Percentiles rank a stretch among this genome's conserved stretches.
Evolutionary conservation across 176 grass and related monocot species (phyloP).

Genomic region (Avena eriantha): DNA sequence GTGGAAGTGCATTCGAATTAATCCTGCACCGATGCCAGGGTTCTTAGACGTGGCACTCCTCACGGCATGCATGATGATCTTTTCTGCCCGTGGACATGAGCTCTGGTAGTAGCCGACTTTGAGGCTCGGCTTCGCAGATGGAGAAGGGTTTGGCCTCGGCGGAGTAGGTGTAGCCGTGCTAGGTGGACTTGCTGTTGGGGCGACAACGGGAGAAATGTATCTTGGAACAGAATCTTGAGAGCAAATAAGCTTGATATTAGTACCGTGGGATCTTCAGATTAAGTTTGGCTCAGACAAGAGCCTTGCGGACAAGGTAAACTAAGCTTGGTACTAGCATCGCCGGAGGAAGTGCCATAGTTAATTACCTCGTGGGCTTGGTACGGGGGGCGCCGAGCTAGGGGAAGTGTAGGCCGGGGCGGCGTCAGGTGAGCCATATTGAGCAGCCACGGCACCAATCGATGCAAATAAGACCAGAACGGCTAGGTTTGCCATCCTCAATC

Average conservation of each 20-base stretch:
- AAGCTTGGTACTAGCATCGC: too few species aligned
- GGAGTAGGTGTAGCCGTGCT: too few species aligned
- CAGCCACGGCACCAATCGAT: background rate
- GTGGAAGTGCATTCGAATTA: slow-evolving; percentile 71
- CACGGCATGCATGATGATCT: slow-evolving; percentile 34
- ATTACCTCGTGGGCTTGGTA: background rate
- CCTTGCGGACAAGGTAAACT: too few species aligned
- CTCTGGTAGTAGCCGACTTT: slow-evolving; percentile 40
- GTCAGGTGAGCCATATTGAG: background rate
- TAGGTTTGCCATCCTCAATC: background rate
- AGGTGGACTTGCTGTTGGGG: background rate
- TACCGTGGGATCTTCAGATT: too few species aligned
- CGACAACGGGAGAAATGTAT: background rate
- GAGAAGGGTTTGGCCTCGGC: background rate
- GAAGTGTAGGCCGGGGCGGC: background rate
- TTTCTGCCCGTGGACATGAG: slow-evolving; percentile 51
- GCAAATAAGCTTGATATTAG: too few species aligned
- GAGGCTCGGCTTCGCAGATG: background rate
- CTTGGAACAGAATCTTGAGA: too few species aligned
- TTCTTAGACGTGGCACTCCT: background rate
- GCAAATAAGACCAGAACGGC: background rate
- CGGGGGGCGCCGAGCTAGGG: background rate
- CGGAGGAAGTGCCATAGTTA: too few species aligned
- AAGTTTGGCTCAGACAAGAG: too few species aligned
- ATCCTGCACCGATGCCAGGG: slow-evolving; percentile 56